Conservation (phyloP, 2,329 filamentous ascomycete genomes). For the Emergomyces orientalis region DNA sequence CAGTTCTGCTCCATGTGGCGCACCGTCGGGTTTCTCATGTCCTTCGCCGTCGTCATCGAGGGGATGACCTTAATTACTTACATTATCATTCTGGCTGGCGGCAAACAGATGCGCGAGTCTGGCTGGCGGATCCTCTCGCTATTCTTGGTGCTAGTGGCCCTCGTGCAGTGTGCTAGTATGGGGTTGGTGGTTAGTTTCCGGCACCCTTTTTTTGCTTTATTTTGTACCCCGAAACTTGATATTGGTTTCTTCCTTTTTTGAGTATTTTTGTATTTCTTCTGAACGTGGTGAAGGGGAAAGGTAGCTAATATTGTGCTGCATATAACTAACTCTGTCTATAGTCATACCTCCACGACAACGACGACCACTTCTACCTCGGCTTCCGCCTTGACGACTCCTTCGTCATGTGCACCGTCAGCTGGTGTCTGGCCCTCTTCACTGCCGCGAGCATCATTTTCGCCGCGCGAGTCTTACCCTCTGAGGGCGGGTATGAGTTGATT, state of each 20-base stretch:
- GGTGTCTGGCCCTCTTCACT: constrained; percentile 46
- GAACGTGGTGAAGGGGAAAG: background rate
- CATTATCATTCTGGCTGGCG: constrained; percentile 64
- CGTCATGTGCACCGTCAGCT: constrained; percentile 58
- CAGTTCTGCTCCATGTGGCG: constrained; percentile 91
- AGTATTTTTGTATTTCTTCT: background rate
- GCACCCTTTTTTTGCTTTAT: background rate
- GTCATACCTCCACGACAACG: constrained; percentile 75
- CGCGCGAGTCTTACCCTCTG: constrained; percentile 61
- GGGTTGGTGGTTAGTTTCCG: constrained; percentile 64
- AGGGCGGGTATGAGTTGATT: constrained; percentile 79
- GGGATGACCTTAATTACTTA: constrained; percentile 73
- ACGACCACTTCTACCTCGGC: constrained; percentile 72
- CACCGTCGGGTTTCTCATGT: constrained; percentile 77
- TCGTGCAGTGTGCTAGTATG: constrained; percentile 68
- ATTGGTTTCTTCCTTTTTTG: background rate
- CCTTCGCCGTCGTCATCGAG: constrained; percentile 72
- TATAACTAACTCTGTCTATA: constrained; percentile 28
- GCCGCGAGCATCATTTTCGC: constrained; percentile 54
- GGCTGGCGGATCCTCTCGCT: constrained; percentile 71
- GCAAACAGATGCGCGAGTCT: constrained; percentile 66
- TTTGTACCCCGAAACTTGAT: background rate
- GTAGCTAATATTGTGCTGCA: constrained; percentile 5
- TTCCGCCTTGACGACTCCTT: constrained; percentile 75
- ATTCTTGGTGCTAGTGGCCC: constrained; percentile 55